Percentiles rank a stretch among this genome's conserved stretches.
Conservation (phyloP, 1,284 basidiomycete genomes). For the Rhodotorula mucilaginosa region DNA sequence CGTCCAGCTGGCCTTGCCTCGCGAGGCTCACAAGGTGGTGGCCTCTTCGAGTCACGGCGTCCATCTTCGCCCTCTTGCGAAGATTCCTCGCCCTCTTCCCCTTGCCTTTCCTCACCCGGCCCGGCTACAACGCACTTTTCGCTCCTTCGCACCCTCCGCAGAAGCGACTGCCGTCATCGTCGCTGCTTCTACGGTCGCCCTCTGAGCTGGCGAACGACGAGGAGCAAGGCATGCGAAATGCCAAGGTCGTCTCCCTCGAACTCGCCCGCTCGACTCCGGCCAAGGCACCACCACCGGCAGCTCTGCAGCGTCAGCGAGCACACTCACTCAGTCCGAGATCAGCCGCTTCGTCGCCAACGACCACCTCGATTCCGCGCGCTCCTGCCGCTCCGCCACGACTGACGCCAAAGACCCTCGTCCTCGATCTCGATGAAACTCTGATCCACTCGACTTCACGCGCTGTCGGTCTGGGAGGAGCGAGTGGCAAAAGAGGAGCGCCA, state of each 20-base stretch:
- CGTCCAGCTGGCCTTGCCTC: slow-evolving; percentile 13
- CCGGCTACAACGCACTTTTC: slow-evolving; percentile 12
- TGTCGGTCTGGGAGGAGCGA: background rate
- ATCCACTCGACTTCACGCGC: slow-evolving; percentile 81
- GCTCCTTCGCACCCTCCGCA: background rate
- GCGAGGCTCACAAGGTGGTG: slow-evolving; percentile 4
- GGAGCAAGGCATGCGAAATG: background rate
- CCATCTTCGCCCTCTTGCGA: slow-evolving; percentile 22
- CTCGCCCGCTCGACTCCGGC: background rate
- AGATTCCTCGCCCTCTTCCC: slow-evolving; percentile 36
- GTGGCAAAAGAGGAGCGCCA: slow-evolving; percentile 4
- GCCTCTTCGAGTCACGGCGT: slow-evolving; percentile 1
- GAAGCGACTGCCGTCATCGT: background rate
- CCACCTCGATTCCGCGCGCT: slow-evolving; percentile 2
- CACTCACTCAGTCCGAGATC: background rate
- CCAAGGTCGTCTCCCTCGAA: slow-evolving; percentile 13
- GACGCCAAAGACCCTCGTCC: slow-evolving; percentile 82
- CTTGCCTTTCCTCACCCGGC: slow-evolving; percentile 14
- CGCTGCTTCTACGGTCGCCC: background rate
- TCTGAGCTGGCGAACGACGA: background rate
- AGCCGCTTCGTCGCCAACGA: slow-evolving; percentile 6
- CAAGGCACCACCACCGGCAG: background rate
- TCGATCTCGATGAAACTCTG: slow-evolving; percentile 95
- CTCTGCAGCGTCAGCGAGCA: too few relatives aligned
- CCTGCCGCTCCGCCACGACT: slow-evolving; percentile 19